phyloP scores from a whole-genome alignment of 352 stramenopile species.

The Pythium folliculosum region DNA sequence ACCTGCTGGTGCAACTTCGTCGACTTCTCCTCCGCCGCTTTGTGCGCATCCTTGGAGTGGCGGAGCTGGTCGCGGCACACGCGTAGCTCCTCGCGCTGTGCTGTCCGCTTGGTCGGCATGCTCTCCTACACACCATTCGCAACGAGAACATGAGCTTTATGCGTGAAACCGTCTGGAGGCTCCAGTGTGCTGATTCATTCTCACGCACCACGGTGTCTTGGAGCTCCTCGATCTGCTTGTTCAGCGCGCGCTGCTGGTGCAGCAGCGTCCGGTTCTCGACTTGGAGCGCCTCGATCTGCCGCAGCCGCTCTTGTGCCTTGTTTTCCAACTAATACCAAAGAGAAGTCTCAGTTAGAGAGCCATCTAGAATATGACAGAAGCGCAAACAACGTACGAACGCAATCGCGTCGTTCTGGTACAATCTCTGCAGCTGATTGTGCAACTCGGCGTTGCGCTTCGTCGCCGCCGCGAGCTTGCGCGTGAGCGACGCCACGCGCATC shows the following conservation, averaged over 20 bases:
- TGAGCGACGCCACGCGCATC: slow-evolving; percentile 27
- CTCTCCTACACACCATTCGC: slow-evolving; percentile 35
- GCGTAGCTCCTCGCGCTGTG: slow-evolving; percentile 65
- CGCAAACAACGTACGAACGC: slow-evolving; percentile 33
- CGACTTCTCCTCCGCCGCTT: slow-evolving; percentile 47
- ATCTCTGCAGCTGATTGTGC: slow-evolving; percentile 46
- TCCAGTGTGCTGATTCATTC: too few species aligned
- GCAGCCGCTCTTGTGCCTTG: slow-evolving; percentile 61
- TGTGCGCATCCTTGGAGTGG: slow-evolving; percentile 56
- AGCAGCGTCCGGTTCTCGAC: slow-evolving; percentile 61
- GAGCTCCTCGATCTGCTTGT: slow-evolving; percentile 64
- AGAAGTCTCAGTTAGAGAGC: background rate
- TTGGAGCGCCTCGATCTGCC: slow-evolving; percentile 53
- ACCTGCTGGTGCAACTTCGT: slow-evolving; percentile 54
- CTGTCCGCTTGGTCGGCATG: slow-evolving; percentile 47
- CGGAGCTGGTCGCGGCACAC: slow-evolving; percentile 62
- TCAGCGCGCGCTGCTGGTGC: slow-evolving; percentile 53
- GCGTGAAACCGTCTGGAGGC: too few species aligned
- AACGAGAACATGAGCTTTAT: too few species aligned
- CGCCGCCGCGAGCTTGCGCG: slow-evolving; percentile 42
- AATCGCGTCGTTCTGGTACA: slow-evolving; percentile 52
- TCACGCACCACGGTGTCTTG: slow-evolving; percentile 47
- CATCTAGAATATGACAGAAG: background rate
- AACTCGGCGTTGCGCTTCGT: slow-evolving; percentile 53
- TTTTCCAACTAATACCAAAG: slow-evolving; percentile 55